phyloP scores from a whole-genome alignment of 139 green algal species.

The Ettlia oleoabundans region DNA sequence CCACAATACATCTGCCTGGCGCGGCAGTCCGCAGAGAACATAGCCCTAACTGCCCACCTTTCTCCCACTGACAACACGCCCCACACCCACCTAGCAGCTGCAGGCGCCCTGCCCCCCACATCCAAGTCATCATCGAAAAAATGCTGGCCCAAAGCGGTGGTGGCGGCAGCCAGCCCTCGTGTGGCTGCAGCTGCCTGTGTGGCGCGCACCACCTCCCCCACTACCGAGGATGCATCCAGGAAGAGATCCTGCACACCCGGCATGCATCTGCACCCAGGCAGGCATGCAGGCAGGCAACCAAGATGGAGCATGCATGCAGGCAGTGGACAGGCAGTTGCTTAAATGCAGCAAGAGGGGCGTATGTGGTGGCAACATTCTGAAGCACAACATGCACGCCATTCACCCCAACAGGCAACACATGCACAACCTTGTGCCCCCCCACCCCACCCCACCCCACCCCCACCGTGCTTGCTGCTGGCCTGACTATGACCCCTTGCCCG shows the following conservation, averaged over 20 bases:
- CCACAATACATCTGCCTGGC: too few relatives aligned
- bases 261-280: constrained; percentile 30
- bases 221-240: background rate
- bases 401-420: too few relatives aligned
- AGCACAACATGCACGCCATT: too few relatives aligned
- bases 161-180: background rate
- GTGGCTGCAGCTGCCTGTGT: constrained; percentile 25
- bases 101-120: constrained; percentile 13
- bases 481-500: too few relatives aligned
- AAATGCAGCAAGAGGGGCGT: background rate
- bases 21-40: too few relatives aligned
- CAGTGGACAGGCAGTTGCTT: background rate
- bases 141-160: background rate
- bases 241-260: constrained; percentile 27
- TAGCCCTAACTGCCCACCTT: background rate
- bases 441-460: too few relatives aligned
- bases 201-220: background rate
- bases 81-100: background rate
- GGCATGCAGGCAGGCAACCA: background rate
- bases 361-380: too few relatives aligned
- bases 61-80: background rate
- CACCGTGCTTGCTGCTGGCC: too few relatives aligned
- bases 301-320: background rate
- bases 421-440: too few relatives aligned
- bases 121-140: constrained; percentile 39